Percentiles rank a stretch among this genome's conserved stretches.
Evolutionary conservation across 108 stramenopile species (phyloP).

Genomic region (Nannochloropsis salina): DNA sequence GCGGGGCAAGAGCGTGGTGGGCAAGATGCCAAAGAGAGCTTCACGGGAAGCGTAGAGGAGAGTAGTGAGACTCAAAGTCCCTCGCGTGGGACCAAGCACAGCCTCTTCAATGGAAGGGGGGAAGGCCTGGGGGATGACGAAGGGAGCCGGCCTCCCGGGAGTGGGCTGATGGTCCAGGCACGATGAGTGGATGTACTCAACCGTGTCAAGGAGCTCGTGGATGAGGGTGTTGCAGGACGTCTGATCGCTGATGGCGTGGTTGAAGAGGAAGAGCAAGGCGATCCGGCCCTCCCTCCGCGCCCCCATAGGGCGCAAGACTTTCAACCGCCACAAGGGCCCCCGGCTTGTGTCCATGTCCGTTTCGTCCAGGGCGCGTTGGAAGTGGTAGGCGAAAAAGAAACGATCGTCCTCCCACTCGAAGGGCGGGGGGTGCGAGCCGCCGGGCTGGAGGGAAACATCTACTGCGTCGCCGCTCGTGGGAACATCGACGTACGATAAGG

Average conservation of each 20-base stretch:
- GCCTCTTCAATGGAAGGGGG: constrained; percentile 42
- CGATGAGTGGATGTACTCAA: background rate
- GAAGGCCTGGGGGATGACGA: background rate
- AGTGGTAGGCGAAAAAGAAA: background rate
- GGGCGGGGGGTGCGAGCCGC: background rate
- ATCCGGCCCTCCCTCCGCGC: background rate
- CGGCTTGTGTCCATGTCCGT: constrained; percentile 26
- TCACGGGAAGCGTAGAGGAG: background rate
- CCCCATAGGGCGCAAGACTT: constrained; percentile 32
- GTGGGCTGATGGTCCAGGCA: background rate
- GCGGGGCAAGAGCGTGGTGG: background rate
- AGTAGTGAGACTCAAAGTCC: background rate
- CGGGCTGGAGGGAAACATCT: constrained; percentile 23
- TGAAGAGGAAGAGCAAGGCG: constrained; percentile 48
- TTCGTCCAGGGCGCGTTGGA: constrained; percentile 37
- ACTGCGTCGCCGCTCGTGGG: too few species aligned
- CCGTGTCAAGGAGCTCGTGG: constrained; percentile 34
- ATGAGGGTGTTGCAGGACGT: constrained; percentile 44
- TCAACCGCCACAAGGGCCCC: constrained; percentile 43
- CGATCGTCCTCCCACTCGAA: background rate
- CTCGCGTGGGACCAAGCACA: constrained; percentile 19
- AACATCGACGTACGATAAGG: constrained; percentile 18
- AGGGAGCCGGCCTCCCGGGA: background rate
- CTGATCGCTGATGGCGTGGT: constrained; percentile 50
- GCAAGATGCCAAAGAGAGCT: background rate